phyloP scores from a whole-genome alignment of 306 rosid genomes.

The Bauhinia variegata region DNA sequence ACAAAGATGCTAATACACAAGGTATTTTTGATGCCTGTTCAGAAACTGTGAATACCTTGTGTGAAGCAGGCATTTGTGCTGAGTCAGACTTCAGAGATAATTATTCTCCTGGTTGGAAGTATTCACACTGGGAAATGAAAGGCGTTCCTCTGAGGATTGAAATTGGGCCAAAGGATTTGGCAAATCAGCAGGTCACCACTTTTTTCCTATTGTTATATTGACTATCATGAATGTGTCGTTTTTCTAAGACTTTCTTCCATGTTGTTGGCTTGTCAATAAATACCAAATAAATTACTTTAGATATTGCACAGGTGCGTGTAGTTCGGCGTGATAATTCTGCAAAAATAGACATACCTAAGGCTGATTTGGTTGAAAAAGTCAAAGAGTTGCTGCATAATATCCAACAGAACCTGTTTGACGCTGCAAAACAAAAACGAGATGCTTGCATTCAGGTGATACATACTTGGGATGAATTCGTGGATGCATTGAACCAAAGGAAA shows the following conservation, averaged over 20 bases:
- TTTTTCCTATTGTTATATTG: not conserved
- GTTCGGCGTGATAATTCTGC: slow-evolving; percentile 79
- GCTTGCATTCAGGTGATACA: slow-evolving; percentile 61
- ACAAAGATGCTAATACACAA: slow-evolving; percentile 81
- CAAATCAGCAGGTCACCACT: slow-evolving; percentile 70
- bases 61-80: slow-evolving; percentile 74
- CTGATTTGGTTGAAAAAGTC: slow-evolving; percentile 62
- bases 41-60: slow-evolving; percentile 61
- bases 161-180: slow-evolving; percentile 93
- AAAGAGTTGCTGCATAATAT: slow-evolving; percentile 55
- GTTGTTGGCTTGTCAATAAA: slow-evolving; percentile 19
- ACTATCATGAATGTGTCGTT: slow-evolving; percentile 46
- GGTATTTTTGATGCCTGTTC: slow-evolving; percentile 74
- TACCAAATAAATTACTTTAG: slow-evolving; percentile 20
- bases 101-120: slow-evolving; percentile 97
- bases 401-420: slow-evolving; percentile 75
- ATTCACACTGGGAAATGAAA: slow-evolving; percentile 97
- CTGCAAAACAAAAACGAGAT: slow-evolving; percentile 80
- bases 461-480: slow-evolving; percentile 84
- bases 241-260: not conserved
- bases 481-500: slow-evolving; percentile 69
- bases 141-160: slow-evolving; percentile 98
- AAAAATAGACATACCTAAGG: slow-evolving; percentile 67
- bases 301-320: slow-evolving; percentile 60
- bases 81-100: slow-evolving; percentile 86